Base-by-base conservation (phyloP, 192 early-diverging fungal genomes). In the Coemansia sp. region DNA sequence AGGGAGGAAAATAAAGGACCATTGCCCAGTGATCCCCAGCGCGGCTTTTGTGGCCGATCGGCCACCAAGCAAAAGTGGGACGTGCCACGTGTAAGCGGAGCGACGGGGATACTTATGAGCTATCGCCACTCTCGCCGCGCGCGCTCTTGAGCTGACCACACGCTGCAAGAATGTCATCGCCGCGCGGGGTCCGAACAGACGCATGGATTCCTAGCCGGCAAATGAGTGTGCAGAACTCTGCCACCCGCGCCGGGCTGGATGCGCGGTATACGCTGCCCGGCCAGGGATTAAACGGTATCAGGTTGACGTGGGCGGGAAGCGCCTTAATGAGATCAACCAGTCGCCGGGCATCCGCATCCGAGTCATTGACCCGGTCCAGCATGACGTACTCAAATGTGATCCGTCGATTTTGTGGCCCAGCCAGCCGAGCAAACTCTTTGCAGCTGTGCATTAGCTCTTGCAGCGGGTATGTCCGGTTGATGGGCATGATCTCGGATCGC, bases 371-470 rank as follows among this genome's bases (percentile, higher is more conserved):
- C 40, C 79, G 82, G 30, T 86, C 79, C 46, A 94, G 78, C 92
- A 94, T 90, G 20, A 91, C 89, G 66, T 94, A 89, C 79, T 94
- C 92, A 71, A 94, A 92, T 7, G 92, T 94, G 44, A 94, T 89
- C 40, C 92, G 67, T 5, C 79, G 70, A 45, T 81, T 84, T 32
- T 74, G 72, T 14, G 60, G 79, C 15, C 79, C 66, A 53, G 82
- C 75, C 40, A 54, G 45, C 48, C 61, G 67, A 10, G 75, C 77
- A 70, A 83, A 95, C 25, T 85, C 62, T 2, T 68, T 53, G 51
- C 89, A 87, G 41, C 87, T 87, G 2, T 81, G 67, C 67, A 95
- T 70, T 5, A 95, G 64, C n/a, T 79, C 58, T 1, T 57, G 46
- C 12, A 95, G 76, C 2, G 87, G 84, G 62, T 90, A 95, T 4